phyloP scores from a whole-genome alignment of 441 rosid genomes.

The Isatis lusitanica region DNA sequence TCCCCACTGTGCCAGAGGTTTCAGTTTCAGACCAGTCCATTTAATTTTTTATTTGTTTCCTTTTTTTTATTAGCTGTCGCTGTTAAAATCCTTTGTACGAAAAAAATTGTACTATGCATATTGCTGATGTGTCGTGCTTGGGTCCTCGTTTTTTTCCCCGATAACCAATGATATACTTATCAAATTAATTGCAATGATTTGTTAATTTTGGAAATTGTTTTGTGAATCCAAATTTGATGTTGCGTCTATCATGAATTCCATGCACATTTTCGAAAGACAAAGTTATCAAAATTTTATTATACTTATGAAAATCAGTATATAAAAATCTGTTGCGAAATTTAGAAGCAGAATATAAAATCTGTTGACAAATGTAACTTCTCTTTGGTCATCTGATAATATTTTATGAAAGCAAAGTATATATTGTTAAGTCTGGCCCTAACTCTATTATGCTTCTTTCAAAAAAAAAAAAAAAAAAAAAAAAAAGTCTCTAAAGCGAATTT shows the following conservation, averaged over 20 bases:
- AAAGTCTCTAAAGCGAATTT: too few species aligned
- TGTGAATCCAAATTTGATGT: neutral
- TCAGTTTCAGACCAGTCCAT: constrained; percentile 24
- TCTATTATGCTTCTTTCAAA: too few species aligned
- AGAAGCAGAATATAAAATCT: neutral
- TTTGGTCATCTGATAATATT: too few species aligned
- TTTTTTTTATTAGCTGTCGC: constrained; percentile 15
- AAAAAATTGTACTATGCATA: constrained; percentile 26
- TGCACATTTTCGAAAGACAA: neutral
- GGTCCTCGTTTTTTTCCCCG: constrained; percentile 9
- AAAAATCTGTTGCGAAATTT: neutral
- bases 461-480: too few species aligned
- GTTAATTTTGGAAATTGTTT: neutral
- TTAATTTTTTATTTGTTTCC: neutral
- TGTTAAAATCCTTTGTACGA: constrained; percentile 23
- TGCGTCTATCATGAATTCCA: neutral
- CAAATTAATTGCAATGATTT: neutral
- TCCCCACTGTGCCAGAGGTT: constrained; percentile 29
- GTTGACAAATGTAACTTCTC: too few species aligned
- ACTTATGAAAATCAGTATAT: neutral
- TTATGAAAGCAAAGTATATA: too few species aligned
- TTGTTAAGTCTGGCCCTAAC: neutral
- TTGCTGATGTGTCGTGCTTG: neutral
- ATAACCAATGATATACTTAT: constrained; percentile 12
- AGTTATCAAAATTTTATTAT: too few species aligned